Evolutionary conservation across 164 flowering plant species (phyloP), one percentile per base, ranked within the genome.

Genomic region (Amborella trichopoda): DNA sequence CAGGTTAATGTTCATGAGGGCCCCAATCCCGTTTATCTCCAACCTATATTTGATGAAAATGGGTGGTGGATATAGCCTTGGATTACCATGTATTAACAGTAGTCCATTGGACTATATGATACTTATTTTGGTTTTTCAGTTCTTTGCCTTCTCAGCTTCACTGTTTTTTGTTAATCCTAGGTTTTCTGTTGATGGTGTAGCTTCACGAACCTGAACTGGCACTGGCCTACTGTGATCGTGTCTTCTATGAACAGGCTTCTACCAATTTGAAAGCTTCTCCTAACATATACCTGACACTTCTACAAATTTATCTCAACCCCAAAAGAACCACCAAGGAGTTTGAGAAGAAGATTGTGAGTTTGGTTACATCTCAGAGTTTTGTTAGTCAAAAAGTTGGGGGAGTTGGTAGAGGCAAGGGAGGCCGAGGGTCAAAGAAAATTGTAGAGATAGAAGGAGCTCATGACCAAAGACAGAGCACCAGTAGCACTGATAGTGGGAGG

Each of bases 271-370:
- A 67, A 69, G 49, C 68, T 39, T 55, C 68, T 52, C 60, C 71
- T 55, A 88, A 72, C 50, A 89, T 88, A 56, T 93, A 93, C 65
- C 82, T 85, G 32, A 85, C 80, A 25, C 94, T 93, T 58, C 73
- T 88, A 37, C 97, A 93, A 78, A 93, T 93, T 21, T 93, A 93
- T 66, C 72, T 88, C 58, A 89, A 93, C 64, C 99, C 97, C 54
- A 70, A 53, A 43, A 85, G 60, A 61, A 75, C 87, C 40, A 83
- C 90, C 36, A 83, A 74, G 53, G 80, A 79, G 48, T 73, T 81
- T 58, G 97, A 89, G 53, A 76, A 71, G 60, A 63, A 76, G 60
- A 83, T 83, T 12, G 65, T 59, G 28, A 83, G 72, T 62, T 23
- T 77, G 28, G 64, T 63, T 26, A 64, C 81, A 25, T 59, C 76